A percentile compares a stretch with the other conserved stretches of the same genome.
phyloP scores from a whole-genome alignment of 768 basidiomycete species.

The Mycena metata region DNA sequence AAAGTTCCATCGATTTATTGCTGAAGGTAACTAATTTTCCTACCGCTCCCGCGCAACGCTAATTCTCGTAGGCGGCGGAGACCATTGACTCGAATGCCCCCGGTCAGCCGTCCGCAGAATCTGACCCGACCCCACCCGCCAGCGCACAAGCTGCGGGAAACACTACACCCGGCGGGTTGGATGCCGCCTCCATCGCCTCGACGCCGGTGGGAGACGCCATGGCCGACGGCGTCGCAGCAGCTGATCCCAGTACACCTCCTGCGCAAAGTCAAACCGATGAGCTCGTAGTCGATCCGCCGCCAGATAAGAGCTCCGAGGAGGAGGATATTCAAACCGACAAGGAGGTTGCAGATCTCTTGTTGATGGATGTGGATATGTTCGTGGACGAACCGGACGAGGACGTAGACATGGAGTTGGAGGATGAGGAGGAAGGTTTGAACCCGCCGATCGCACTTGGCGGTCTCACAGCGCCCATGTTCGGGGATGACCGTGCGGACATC shows the following conservation, averaged over 20 bases:
- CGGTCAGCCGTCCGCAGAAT: not conserved
- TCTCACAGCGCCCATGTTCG: constrained; percentile 29
- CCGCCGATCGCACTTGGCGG: constrained; percentile 30
- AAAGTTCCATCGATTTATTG: constrained; percentile 22
- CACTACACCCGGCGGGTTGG: not conserved
- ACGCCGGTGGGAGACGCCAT: constrained; percentile 2
- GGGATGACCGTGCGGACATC: constrained; percentile 12
- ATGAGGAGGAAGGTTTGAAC: constrained; percentile 32
- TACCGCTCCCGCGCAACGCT: not conserved
- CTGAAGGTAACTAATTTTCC: constrained; percentile 25
- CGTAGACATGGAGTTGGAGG: constrained; percentile 37
- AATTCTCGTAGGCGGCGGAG: constrained; percentile 13
- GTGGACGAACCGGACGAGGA: constrained; percentile 34
- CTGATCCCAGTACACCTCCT: not conserved
- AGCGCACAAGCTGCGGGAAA: not conserved
- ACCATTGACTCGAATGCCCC: not conserved
- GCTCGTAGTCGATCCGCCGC: not conserved
- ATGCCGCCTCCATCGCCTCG: constrained; percentile 1
- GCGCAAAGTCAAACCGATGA: not conserved
- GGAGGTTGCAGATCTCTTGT: constrained; percentile 35
- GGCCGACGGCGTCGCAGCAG: not conserved
- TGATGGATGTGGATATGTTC: constrained; percentile 33
- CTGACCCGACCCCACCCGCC: not conserved
- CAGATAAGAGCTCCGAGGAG: constrained; percentile 24
- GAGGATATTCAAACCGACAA: constrained; percentile 30